phyloP scores from a whole-genome alignment of 345 rosid species.

The Acer saccharum region DNA sequence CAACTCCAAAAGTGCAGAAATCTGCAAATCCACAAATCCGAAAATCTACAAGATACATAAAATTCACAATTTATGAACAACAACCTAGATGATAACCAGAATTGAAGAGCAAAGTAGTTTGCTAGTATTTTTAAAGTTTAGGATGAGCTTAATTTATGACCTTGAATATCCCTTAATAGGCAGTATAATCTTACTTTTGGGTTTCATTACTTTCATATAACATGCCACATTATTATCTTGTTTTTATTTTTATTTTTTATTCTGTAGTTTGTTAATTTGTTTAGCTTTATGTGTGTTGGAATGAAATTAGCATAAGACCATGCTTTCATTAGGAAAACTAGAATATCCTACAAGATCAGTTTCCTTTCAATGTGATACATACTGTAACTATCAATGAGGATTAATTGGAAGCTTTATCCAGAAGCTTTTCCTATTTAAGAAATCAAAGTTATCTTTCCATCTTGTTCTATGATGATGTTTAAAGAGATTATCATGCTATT shows the following conservation, averaged over 20 bases:
- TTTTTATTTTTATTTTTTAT: no score
- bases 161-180: background rate
- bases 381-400: background rate
- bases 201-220: no score
- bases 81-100: background rate
- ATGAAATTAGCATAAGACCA: background rate
- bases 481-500: no score
- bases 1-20: no score
- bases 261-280: background rate
- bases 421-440: background rate
- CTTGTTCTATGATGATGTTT: no score
- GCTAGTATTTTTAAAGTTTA: background rate
- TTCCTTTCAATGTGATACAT: background rate
- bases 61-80: no score
- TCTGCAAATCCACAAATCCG: no score
- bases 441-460: no score
- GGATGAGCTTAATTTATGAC: background rate
- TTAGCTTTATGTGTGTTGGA: background rate
- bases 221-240: background rate
- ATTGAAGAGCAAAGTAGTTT: background rate
- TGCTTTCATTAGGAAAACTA: background rate
- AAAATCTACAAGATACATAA: no score
- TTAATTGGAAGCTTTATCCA: background rate
- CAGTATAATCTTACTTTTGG: background rate
- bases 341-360: background rate